Evolutionary conservation across 441 rosid genomes (phyloP), one percentile per base, ranked within the genome.

Genomic region (Pelargonium cotyledonis): DNA sequence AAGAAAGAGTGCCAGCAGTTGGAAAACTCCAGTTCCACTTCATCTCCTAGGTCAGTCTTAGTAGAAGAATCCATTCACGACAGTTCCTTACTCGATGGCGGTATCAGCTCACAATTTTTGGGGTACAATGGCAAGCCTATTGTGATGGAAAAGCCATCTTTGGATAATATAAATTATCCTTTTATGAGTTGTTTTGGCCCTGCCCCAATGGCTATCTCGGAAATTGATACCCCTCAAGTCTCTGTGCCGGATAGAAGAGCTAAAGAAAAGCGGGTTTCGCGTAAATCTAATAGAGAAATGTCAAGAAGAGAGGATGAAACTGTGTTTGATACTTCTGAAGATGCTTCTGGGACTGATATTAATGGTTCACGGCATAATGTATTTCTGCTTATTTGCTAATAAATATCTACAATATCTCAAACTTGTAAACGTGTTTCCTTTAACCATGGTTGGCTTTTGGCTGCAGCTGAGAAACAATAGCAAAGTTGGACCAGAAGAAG

Each of bases 1-100:
- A 85, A 80, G 75, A 81, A 86, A 51, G 93, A 89, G 72, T 91
- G 97, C 80, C 77, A 78, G 61, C 84, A 66, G 7, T 71, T 81
- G 76, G 87, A 80, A 57, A 73, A 44, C 71, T 67, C 79, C 53
- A 74, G 80, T 70, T 74, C 85, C 65, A 49, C 79, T 66, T 78
- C 87, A 63, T 80, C 85, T 72, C 84, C 77, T 69, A 65, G 65
- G 65, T 74, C 67, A 72, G 68, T 73, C 65, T 65, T 77, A 72
- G 67, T 75, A 69, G 82, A 80, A 64, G 79, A 82, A 53, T 79
- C 80, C 63, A 18, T n/a, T 69, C 57, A 69, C 14, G 58, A 19
- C 18, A 61, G 65, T 18, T 60, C 43, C 29, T 70, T 75, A 67
- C 14, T 69, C 47, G 68, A 72, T 73, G 75, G 79, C 6, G 65